Percentiles rank a stretch among this genome's conserved stretches.
Conservation (phyloP, 192 early-diverging fungal species). For the Coemansia sp. region DNA sequence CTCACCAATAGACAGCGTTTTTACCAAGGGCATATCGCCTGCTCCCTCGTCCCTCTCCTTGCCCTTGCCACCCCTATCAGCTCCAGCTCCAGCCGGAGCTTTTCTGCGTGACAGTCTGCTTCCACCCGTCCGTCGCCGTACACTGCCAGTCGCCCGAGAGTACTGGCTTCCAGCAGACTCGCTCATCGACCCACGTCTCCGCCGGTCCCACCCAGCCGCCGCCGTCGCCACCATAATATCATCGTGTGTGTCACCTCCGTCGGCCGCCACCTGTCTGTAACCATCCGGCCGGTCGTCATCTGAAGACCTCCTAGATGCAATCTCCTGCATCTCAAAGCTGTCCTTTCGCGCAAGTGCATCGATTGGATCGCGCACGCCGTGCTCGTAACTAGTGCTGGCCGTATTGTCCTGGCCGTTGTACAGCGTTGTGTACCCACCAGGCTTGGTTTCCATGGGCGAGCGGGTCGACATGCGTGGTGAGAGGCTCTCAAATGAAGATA, state of each 20-base stretch:
- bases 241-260: neutral
- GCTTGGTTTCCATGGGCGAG: constrained; percentile 10
- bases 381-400: constrained; percentile 7
- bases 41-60: constrained; percentile 2
- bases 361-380: constrained; percentile 12
- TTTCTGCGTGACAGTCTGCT: too few relatives aligned
- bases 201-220: neutral
- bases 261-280: constrained; percentile 9
- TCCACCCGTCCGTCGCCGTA: neutral
- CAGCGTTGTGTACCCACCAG: constrained; percentile 28
- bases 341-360: constrained; percentile 46
- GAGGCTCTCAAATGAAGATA: constrained; percentile 39
- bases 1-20: constrained; percentile 21
- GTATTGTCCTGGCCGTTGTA: constrained; percentile 23
- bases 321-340: constrained; percentile 49
- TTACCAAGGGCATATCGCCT: too few relatives aligned
- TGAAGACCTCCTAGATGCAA: constrained; percentile 11
- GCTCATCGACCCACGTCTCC: neutral
- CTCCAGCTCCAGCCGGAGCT: neutral
- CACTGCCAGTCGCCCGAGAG: too few relatives aligned
- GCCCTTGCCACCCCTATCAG: neutral
- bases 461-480: constrained; percentile 6
- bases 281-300: constrained; percentile 16
- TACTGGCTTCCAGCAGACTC: neutral
- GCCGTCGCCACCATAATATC: neutral